A percentile compares a stretch with the other conserved stretches of the same genome.
phyloP scores from a whole-genome alignment of 208 protist species.

The Trypanosoma scelopori region DNA sequence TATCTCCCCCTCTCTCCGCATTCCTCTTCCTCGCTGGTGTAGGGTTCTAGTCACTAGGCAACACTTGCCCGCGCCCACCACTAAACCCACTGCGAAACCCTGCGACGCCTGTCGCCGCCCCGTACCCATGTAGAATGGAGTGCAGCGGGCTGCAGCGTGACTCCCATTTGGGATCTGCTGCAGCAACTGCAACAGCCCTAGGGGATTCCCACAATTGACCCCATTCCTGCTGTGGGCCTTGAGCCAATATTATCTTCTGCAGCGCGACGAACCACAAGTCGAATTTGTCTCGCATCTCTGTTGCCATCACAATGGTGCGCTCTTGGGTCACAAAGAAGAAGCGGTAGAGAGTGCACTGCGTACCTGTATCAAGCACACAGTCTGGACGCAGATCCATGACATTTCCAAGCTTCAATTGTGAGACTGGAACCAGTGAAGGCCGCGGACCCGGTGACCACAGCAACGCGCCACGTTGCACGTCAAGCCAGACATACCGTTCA shows the following conservation, averaged over 20 bases:
- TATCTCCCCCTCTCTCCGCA: not conserved
- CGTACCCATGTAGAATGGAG: constrained; percentile 36
- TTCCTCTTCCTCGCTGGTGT: not conserved
- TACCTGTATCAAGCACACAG: constrained; percentile 47
- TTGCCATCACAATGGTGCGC: constrained; percentile 54
- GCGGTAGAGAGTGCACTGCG: constrained; percentile 58
- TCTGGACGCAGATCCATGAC: constrained; percentile 54
- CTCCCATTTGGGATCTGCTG: constrained; percentile 34
- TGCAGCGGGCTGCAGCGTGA: constrained; percentile 58
- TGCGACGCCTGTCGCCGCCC: not conserved
- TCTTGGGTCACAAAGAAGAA: constrained; percentile 51
- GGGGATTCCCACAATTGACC: constrained; percentile 37
- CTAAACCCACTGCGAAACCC: not conserved
- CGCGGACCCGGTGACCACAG: constrained; percentile 54
- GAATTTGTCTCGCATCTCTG: constrained; percentile 74
- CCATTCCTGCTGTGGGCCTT: constrained; percentile 33
- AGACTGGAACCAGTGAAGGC: constrained; percentile 38
- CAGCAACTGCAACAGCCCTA: constrained; percentile 28
- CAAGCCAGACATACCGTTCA: constrained; percentile 76
- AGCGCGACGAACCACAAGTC: constrained; percentile 74
- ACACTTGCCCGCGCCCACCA: not conserved
- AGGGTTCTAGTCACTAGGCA: constrained; percentile 23
- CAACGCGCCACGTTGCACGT: constrained; percentile 50
- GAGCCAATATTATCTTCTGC: constrained; percentile 43
- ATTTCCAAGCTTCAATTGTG: constrained; percentile 47